phyloP scores from a whole-genome alignment of 352 stramenopile genomes.

The Pythium myriotylum region DNA sequence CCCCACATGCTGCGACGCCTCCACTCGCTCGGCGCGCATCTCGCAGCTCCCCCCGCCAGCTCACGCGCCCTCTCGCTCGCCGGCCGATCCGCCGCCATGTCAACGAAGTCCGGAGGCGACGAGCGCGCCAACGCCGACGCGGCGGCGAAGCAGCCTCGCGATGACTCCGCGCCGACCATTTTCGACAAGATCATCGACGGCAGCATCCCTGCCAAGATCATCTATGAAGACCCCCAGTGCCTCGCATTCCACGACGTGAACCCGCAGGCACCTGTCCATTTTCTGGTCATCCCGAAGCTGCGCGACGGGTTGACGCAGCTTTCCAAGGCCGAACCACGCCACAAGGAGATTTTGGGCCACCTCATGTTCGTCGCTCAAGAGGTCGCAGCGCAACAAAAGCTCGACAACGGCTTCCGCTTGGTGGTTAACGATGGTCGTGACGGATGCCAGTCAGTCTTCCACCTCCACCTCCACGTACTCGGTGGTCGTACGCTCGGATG shows the following conservation, averaged over 20 bases:
- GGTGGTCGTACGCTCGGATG: constrained; percentile 93
- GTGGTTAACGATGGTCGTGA: constrained; percentile 98
- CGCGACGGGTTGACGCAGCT: constrained; percentile 93
- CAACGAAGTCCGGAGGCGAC: constrained; percentile 36
- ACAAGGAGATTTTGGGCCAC: constrained; percentile 94
- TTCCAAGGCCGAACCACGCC: constrained; percentile 86
- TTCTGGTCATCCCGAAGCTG: constrained; percentile 98
- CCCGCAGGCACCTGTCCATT: constrained; percentile 94
- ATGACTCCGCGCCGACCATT: constrained; percentile 85
- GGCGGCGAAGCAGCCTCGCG: constrained; percentile 40
- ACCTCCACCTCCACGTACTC: constrained; percentile 95
- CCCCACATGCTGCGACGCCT: constrained; percentile 28
- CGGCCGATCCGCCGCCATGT: constrained; percentile 36
- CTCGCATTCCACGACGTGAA: constrained; percentile 99
- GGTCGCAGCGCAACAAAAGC: constrained; percentile 91
- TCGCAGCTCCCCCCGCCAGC: constrained; percentile 11
- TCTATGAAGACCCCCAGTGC: constrained; percentile 95
- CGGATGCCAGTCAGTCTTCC: constrained; percentile 90
- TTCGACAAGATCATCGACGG: constrained; percentile 98
- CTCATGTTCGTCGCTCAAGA: constrained; percentile 93
- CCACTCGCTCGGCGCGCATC: constrained; percentile 21
- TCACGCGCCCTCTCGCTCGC: neutral
- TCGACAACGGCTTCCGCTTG: constrained; percentile 94
- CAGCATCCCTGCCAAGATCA: constrained; percentile 95
- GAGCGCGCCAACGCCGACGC: constrained; percentile 67